These are phyloP conservation scores for Pelargonium australe DNA, from an alignment of 441 rosid genomes.

Conservation along the genomic window DNA sequence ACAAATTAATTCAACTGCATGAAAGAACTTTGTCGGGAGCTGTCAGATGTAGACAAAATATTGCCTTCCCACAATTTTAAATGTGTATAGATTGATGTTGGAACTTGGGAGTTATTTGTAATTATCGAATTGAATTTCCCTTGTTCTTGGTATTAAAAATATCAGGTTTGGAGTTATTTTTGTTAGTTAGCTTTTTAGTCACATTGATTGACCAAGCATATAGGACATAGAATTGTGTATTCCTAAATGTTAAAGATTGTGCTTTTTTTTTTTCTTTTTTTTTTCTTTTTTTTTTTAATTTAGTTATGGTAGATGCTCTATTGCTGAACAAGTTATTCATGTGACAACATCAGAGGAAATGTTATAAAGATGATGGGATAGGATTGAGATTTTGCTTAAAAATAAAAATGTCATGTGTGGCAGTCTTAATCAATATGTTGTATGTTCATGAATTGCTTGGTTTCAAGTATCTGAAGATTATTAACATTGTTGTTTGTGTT, in stretches of 20 bases:
- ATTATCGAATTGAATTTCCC: background rate
- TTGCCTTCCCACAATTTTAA: background rate
- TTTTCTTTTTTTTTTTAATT: too few relatives aligned
- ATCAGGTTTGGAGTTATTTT: background rate
- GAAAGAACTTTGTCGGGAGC: background rate
- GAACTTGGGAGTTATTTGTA: background rate
- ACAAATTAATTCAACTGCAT: background rate
- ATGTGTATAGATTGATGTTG: background rate
- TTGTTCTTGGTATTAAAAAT: background rate
- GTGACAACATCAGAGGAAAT: background rate
- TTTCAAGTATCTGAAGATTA: background rate
- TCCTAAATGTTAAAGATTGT: background rate
- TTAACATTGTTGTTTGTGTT: background rate
- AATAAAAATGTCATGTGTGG: background rate
- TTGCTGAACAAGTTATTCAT: background rate
- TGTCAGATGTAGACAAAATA: background rate
- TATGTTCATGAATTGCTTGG: background rate
- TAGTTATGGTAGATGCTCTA: background rate
- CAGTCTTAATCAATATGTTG: background rate
- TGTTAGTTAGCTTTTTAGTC: background rate
- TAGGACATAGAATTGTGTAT: background rate
- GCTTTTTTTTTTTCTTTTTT: background rate
- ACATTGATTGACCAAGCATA: background rate
- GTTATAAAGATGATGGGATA: background rate
- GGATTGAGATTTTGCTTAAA: background rate